These are phyloP conservation scores for Backusella tuberculispora DNA, from an alignment of 192 early-diverging fungal genomes.

Conservation along the genomic window DNA sequence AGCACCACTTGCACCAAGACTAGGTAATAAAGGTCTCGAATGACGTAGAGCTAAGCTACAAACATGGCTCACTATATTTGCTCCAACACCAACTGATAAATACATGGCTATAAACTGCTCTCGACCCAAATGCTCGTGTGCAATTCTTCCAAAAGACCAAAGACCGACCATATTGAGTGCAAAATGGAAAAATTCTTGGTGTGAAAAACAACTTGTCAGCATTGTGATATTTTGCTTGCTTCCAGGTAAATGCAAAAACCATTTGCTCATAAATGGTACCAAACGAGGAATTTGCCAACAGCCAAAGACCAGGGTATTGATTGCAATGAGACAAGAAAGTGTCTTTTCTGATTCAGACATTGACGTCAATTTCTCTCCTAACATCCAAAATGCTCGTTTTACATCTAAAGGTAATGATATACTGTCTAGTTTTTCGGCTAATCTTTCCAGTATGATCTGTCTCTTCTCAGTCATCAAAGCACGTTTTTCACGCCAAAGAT, in stretches of 20 bases:
- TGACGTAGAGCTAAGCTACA: constrained; percentile 47
- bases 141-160: constrained; percentile 61
- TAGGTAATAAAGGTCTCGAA: constrained; percentile 54
- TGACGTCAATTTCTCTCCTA: constrained; percentile 14
- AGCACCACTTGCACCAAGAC: constrained; percentile 85
- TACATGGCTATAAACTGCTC: constrained; percentile 85
- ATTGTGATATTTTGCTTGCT: constrained; percentile 71
- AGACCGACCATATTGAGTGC: constrained; percentile 83
- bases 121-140: constrained; percentile 57
- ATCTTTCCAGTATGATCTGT: not conserved
- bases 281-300: constrained; percentile 72
- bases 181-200: constrained; percentile 74
- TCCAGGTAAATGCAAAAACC: constrained; percentile 81
- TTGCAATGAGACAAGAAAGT: constrained; percentile 57
- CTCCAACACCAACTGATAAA: constrained; percentile 65
- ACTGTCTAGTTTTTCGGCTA: not conserved
- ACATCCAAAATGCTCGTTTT: constrained; percentile 9
- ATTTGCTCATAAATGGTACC: constrained; percentile 69
- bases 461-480: not conserved
- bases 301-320: constrained; percentile 75
- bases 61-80: constrained; percentile 70
- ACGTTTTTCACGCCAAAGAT: constrained; percentile 24
- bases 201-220: constrained; percentile 80
- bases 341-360: constrained; percentile 27
- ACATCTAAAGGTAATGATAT: constrained; percentile 12